These are phyloP conservation scores for Diaporthe eres DNA, from an alignment of 2,329 filamentous ascomycete species.

Conservation along the genomic window DNA sequence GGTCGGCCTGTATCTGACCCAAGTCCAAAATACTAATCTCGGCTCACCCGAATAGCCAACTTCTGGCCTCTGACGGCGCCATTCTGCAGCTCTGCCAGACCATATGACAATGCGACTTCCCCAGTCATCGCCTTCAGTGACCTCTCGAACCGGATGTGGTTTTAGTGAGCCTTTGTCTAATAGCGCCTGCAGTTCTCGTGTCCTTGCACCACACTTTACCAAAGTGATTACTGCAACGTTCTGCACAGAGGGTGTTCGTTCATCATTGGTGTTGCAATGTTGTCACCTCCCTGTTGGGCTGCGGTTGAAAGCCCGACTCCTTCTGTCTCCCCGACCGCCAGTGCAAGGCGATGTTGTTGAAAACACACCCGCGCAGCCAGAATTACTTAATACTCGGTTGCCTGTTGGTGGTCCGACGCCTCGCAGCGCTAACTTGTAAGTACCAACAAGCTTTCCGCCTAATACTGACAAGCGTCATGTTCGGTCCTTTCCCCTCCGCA, in stretches of 20 bases:
- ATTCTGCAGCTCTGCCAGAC: conserved; percentile 22
- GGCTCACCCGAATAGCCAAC: conserved; percentile 21
- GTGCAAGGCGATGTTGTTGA: not conserved
- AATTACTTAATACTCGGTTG: not conserved
- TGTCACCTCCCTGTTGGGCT: not conserved
- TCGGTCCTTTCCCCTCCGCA: conserved; percentile 8
- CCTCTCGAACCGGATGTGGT: conserved; percentile 29
- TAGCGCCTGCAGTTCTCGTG: conserved; percentile 37
- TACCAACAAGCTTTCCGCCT: not conserved
- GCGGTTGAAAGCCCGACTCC: not conserved
- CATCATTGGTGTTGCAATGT: not conserved
- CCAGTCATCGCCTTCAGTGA: conserved; percentile 10
- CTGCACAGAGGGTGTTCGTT: not conserved
- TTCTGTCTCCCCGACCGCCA: not conserved
- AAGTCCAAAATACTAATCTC: not conserved
- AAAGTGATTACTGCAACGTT: not conserved
- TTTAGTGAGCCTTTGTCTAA: conserved; percentile 31
- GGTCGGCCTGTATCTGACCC: not conserved
- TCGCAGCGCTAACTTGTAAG: not conserved
- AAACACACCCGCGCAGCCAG: not conserved
- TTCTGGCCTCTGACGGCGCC: conserved; percentile 35
- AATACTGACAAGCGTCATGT: not conserved
- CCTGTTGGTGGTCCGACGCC: not conserved
- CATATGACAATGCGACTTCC: conserved; percentile 27
- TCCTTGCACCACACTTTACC: conserved; percentile 7